Conservation (phyloP, 73 alveolate species). For the Paramecium biaurelia region DNA sequence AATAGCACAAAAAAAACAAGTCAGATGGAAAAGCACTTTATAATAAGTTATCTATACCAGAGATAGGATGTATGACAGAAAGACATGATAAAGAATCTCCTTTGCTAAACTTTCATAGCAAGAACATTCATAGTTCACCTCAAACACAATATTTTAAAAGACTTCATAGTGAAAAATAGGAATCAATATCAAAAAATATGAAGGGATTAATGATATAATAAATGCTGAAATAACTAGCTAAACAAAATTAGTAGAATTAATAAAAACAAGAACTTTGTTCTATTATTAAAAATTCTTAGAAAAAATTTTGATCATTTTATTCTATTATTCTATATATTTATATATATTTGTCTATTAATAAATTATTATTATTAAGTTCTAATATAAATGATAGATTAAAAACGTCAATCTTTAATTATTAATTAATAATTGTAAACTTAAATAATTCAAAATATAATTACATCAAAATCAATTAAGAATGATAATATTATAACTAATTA, state of each 20-base stretch:
- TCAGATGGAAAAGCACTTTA: not conserved
- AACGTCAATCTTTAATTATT: too few species aligned
- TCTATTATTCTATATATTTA: not conserved
- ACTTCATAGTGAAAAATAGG: slow-evolving; percentile 1
- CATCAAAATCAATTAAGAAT: too few species aligned
- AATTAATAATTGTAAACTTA: too few species aligned
- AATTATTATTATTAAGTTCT: too few species aligned
- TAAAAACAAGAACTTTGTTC: not conserved
- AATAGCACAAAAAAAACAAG: not conserved
- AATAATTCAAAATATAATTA: too few species aligned
- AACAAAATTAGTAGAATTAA: not conserved
- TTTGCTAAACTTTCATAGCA: not conserved
- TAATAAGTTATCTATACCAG: not conserved
- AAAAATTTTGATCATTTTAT: not conserved
- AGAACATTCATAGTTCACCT: not conserved
- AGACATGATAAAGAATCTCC: not conserved
- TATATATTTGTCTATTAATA: too few species aligned
- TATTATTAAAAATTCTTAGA: not conserved
- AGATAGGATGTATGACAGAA: not conserved
- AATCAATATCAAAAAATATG: not conserved
- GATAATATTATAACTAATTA: not conserved
- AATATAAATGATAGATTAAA: too few species aligned
- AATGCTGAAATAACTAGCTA: not conserved
- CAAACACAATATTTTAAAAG: not conserved
- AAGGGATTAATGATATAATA: not conserved